Evolutionary conservation across 2,329 filamentous ascomycete species (phyloP).

Genomic region (Karstenula rhodostoma): DNA sequence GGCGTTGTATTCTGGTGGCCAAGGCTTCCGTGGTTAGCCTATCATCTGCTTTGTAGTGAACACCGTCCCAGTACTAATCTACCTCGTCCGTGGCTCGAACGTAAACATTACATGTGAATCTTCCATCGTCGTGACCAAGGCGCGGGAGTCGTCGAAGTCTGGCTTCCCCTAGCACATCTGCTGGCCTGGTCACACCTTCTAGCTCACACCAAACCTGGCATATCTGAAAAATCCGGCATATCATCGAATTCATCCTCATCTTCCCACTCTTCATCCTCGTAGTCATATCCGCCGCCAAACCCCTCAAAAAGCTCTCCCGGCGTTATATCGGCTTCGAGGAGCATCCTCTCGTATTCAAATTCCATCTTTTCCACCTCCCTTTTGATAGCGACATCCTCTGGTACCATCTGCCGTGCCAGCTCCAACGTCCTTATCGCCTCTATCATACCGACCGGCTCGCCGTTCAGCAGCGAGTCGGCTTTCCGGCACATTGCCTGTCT

Average conservation of each 20-base stretch:
- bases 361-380: not conserved
- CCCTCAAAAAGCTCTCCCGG: not conserved
- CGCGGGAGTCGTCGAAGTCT: too few species aligned
- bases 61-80: too few species aligned
- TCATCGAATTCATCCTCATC: not conserved
- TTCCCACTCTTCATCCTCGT: not conserved
- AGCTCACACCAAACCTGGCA: not conserved
- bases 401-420: not conserved
- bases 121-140: too few species aligned
- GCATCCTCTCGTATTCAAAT: not conserved
- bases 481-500: constrained; percentile 4
- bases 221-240: constrained; percentile 5
- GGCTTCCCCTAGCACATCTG: not conserved
- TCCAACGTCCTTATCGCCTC: not conserved
- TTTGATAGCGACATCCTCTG: not conserved
- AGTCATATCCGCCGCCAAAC: not conserved
- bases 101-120: too few species aligned
- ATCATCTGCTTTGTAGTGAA: too few species aligned
- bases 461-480: not conserved
- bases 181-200: not conserved
- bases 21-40: too few species aligned
- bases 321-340: not conserved
- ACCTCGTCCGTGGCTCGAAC: too few species aligned
- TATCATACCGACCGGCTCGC: not conserved
- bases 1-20: too few species aligned